Evolutionary conservation across 768 basidiomycete species (phyloP), one percentile per base, ranked within the genome.

Genomic region (Strobilomyces dryophilus): DNA sequence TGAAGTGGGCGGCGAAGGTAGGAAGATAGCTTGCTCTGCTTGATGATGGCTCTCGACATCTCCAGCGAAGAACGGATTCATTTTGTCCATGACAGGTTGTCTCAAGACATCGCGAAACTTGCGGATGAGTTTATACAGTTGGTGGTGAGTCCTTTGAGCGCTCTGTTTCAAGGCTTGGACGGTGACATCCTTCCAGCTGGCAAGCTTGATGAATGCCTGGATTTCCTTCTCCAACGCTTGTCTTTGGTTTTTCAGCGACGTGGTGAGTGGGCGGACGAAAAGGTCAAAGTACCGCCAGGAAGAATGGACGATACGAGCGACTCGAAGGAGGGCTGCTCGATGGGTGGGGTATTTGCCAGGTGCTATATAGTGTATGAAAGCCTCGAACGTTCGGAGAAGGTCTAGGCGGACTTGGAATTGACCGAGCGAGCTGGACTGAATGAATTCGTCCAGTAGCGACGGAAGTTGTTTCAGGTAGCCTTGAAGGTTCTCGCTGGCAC

Each of bases 101-200:
- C 85, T 82, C n/a, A 98, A 76, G 21, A 91, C 68, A 41, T 92
- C 88, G n/a, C 93, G 83, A 75, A 94, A 95, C 73, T 92, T 97
- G 47, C 92, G 83, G 54, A 98, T 81, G 57, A 84, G 79, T 67
- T 91, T 92, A 79, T 92, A 94, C 2, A 99, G 74, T 57, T 95
- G 91, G 53, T 84, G 85, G 67, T 99, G 97, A 2, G 92, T 93
- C 62, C 78, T 84, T 54, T 89, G 84, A 0, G 97, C 94, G 65
- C 94, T 97, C 55, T 89, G 85, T 67, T 88, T 90, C 53, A 99
- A 77, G 2, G 97, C 94, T 57, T 91, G 87, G 10, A 98, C 89
- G 62, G 98, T 99, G 65, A 94, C 75, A 64, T 99, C 97, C 69
- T 90, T 97, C 97, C 97, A 98, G 63, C 94, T 98, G 2, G 97